Evolutionary conservation across 73 alveolate species (phyloP).

Genomic region (Effrenium voratum): DNA sequence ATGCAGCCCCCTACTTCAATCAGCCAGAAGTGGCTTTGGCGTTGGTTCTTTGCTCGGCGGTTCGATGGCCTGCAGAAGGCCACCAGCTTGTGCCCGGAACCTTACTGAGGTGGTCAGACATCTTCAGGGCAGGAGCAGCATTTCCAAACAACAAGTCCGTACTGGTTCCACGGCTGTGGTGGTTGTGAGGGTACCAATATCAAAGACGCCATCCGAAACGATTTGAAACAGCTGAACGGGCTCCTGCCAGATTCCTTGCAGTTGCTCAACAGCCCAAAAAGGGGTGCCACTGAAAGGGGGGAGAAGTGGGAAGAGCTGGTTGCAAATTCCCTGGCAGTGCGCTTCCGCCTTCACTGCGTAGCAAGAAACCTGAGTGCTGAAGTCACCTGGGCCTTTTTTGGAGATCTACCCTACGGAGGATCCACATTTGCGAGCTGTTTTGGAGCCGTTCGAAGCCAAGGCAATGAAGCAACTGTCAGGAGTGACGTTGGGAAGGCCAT

Average conservation of each 20-base stretch:
- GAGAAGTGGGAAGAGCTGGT: conserved; percentile 5
- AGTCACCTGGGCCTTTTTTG: neutral
- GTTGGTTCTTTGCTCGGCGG: neutral
- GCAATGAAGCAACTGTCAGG: neutral
- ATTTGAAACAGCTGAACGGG: neutral
- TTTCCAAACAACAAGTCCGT: neutral
- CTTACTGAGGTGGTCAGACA: too few relatives aligned
- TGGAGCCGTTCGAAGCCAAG: neutral
- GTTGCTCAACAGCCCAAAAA: neutral
- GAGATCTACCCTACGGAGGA: neutral
- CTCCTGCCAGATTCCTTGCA: conserved; percentile 8
- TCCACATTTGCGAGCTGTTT: neutral
- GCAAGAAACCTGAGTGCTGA: neutral
- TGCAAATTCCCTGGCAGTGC: neutral
- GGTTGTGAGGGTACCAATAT: neutral
- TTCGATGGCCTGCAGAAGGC: neutral
- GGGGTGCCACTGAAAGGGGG: neutral
- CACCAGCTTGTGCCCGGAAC: too few relatives aligned
- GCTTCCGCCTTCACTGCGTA: neutral
- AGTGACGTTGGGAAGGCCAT: neutral
- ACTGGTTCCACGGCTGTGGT: conserved; percentile 2
- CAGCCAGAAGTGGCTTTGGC: neutral
- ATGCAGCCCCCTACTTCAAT: too few relatives aligned
- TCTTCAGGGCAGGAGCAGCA: neutral
- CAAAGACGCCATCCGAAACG: neutral